phyloP scores from a whole-genome alignment of 768 basidiomycete species.

The Pleurotus tuoliensis region DNA sequence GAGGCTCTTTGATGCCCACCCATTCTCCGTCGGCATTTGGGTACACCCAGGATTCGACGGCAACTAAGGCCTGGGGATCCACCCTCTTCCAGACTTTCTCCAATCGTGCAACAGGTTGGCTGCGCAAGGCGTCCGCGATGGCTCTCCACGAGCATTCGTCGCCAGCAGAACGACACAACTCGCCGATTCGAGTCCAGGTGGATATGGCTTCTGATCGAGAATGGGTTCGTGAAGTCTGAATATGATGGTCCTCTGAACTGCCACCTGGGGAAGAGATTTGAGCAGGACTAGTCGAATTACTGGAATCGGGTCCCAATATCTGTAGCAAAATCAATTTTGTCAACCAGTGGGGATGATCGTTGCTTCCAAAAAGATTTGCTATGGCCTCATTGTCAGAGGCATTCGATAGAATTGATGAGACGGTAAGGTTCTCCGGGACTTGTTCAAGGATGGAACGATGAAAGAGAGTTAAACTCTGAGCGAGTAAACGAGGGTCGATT shows the following conservation, averaged over 20 bases:
- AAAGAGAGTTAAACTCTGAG: constrained; percentile 59
- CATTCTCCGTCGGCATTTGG: constrained; percentile 28
- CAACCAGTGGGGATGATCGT: constrained; percentile 76
- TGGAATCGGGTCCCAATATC: constrained; percentile 59
- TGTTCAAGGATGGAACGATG: constrained; percentile 51
- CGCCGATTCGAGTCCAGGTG: constrained; percentile 70
- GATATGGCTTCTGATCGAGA: constrained; percentile 70
- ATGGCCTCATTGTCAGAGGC: constrained; percentile 21
- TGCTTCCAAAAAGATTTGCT: constrained; percentile 57
- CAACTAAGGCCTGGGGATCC: constrained; percentile 50
- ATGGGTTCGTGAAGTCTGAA: constrained; percentile 55
- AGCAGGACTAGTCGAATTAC: constrained; percentile 11
- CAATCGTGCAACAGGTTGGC: constrained; percentile 68
- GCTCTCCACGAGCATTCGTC: constrained; percentile 82
- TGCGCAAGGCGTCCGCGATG: constrained; percentile 65
- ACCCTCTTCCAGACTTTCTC: constrained; percentile 81
- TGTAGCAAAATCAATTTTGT: constrained; percentile 71
- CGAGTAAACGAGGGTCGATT: constrained; percentile 59
- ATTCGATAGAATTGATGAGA: constrained; percentile 34
- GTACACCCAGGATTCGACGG: constrained; percentile 68
- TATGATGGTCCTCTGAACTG: constrained; percentile 27
- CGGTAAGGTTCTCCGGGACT: constrained; percentile 51
- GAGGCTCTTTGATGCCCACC: constrained; percentile 36
- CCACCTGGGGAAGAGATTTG: constrained; percentile 21
- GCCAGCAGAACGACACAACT: constrained; percentile 65